A percentile compares a stretch with the other conserved stretches of the same genome.
Evolutionary conservation across 441 rosid species (phyloP).

Genomic region (Syzygium malaccense): DNA sequence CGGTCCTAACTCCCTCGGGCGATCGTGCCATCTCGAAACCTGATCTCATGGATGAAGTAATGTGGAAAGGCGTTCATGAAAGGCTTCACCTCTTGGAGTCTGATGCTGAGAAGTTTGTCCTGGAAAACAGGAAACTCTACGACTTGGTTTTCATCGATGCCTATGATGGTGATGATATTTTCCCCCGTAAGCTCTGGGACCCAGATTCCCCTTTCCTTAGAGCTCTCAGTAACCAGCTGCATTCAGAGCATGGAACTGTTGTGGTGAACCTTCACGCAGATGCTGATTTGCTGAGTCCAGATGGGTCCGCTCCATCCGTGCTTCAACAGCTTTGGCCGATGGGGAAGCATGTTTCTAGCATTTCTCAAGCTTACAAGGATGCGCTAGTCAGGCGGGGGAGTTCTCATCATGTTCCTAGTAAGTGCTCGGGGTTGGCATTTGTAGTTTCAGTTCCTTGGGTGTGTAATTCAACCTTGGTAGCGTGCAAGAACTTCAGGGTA

Average conservation of each 20-base stretch:
- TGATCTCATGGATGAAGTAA: slow-evolving; percentile 33
- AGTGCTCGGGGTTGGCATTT: slow-evolving; percentile 37
- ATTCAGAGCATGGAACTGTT: slow-evolving; percentile 68
- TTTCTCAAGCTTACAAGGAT: slow-evolving; percentile 53
- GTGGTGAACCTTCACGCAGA: slow-evolving; percentile 92
- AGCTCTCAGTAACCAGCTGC: slow-evolving; percentile 46
- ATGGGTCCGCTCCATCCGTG: slow-evolving; percentile 19
- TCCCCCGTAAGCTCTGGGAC: slow-evolving; percentile 80
- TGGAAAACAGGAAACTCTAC: slow-evolving; percentile 29
- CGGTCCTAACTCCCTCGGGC: slow-evolving; percentile 36
- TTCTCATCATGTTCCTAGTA: not conserved
- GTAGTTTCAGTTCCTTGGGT: slow-evolving; percentile 73
- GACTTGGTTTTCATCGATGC: slow-evolving; percentile 88
- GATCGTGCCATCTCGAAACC: slow-evolving; percentile 36
- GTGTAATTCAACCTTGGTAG: slow-evolving; percentile 64
- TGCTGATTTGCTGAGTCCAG: slow-evolving; percentile 22
- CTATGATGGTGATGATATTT: slow-evolving; percentile 87
- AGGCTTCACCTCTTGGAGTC: slow-evolving; percentile 66
- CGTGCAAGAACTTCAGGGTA: slow-evolving; percentile 41
- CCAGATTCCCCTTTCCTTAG: slow-evolving; percentile 55
- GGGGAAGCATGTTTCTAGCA: slow-evolving; percentile 44
- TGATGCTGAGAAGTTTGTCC: slow-evolving; percentile 72
- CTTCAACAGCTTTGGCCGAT: slow-evolving; percentile 29
- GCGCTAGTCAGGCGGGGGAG: slow-evolving; percentile 26
- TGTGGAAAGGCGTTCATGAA: slow-evolving; percentile 87